Percentiles rank a stretch among this genome's conserved stretches.
phyloP scores from a whole-genome alignment of 73 alveolate genomes.

The Paramecium biaurelia region DNA sequence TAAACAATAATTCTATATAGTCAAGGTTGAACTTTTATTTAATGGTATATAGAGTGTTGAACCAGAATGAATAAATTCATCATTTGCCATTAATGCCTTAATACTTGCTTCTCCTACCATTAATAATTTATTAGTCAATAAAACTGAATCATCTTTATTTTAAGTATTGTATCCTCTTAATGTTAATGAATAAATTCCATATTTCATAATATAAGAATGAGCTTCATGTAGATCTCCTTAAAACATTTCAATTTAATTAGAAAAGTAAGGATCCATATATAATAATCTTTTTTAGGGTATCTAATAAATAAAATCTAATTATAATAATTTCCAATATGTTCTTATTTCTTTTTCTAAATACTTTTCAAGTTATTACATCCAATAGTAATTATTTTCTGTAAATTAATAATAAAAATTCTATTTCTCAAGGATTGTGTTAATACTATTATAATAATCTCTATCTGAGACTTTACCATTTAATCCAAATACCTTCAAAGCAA shows the following conservation, averaged over 20 bases:
- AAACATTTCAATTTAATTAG: not conserved
- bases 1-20: not conserved
- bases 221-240: not conserved
- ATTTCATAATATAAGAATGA: not conserved
- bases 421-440: not conserved
- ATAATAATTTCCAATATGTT: not conserved
- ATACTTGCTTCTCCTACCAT: not conserved
- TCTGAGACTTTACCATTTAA: constrained; percentile 21
- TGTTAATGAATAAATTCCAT: not conserved
- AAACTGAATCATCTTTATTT: not conserved
- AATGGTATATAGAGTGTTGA: not conserved
- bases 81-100: not conserved
- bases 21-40: not conserved
- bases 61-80: not conserved
- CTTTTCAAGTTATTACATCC: not conserved
- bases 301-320: not conserved
- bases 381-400: not conserved
- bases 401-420: not conserved
- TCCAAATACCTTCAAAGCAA: constrained; percentile 3
- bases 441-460: not conserved
- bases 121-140: not conserved
- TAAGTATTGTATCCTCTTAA: not conserved
- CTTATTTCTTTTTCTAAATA: not conserved
- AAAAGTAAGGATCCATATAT: not conserved
- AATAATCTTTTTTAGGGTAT: not conserved